Evolutionary conservation across 2,329 filamentous ascomycete species (phyloP).

Genomic region (Aspergillus latus): DNA sequence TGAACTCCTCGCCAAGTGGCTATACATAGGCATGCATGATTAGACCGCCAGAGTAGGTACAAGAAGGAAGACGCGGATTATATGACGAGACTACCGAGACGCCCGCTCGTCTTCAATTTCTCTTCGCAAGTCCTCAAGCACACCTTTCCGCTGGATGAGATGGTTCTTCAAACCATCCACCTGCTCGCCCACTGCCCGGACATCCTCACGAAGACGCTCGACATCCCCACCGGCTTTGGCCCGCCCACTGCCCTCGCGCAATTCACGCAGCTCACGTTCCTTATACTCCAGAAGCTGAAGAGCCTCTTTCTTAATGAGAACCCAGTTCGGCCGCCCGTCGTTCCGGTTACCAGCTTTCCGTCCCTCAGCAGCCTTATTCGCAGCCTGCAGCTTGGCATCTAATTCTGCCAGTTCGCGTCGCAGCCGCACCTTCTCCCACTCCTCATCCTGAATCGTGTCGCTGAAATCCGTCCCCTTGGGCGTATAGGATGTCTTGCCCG

Average conservation of each 20-base stretch:
- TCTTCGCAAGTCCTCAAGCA: conserved; percentile 71
- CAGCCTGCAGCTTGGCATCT: conserved; percentile 80
- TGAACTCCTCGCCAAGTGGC: conserved; percentile 35
- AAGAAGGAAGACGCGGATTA: conserved; percentile 11
- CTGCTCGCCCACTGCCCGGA: conserved; percentile 89
- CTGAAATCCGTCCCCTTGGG: conserved; percentile 88
- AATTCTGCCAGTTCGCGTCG: conserved; percentile 90
- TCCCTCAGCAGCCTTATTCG: conserved; percentile 71
- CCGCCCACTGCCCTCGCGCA: conserved; percentile 59
- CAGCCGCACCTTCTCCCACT: conserved; percentile 95
- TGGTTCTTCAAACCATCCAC: conserved; percentile 86
- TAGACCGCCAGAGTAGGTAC: conserved; percentile 6
- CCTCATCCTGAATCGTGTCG: conserved; percentile 76
- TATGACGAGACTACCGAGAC: conserved; percentile 36
- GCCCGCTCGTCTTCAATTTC: conserved; percentile 86
- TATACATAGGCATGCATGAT: conserved; percentile 27
- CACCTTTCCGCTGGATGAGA: conserved; percentile 71
- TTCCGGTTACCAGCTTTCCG: conserved; percentile 55
- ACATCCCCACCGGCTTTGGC: conserved; percentile 67
- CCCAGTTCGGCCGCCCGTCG: conserved; percentile 76
- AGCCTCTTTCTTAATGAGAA: conserved; percentile 88
- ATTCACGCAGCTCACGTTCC: conserved; percentile 70
- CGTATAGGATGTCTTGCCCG: conserved; percentile 73
- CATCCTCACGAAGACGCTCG: conserved; percentile 77
- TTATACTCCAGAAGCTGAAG: conserved; percentile 96